Evolutionary conservation across 805 yeast genomes (phyloP).

Genomic region (Lipomyces sp.): DNA sequence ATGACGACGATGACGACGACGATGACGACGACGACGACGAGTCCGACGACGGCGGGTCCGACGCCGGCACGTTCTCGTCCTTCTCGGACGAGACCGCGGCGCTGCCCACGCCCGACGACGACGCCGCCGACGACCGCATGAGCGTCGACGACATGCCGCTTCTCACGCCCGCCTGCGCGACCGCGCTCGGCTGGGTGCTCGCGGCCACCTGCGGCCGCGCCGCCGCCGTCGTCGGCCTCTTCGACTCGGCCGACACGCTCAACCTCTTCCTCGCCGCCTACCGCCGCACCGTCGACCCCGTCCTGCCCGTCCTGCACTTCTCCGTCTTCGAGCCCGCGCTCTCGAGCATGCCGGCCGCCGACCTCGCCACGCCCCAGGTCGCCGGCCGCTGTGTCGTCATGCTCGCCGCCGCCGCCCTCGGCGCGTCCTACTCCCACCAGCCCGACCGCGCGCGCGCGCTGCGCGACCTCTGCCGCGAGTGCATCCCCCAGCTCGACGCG

Average conservation of each 20-base stretch:
- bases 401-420: slow-evolving; percentile 11
- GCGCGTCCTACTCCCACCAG: background rate
- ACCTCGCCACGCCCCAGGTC: background rate
- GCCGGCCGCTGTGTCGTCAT: slow-evolving; percentile 2
- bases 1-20: no score
- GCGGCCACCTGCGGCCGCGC: background rate
- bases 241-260: background rate
- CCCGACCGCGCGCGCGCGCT: slow-evolving; percentile 5
- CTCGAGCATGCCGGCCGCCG: background rate
- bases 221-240: no score
- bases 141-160: no score
- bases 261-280: background rate
- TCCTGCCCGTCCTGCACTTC: slow-evolving; percentile 6
- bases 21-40: no score
- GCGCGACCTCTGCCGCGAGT: slow-evolving; percentile 4
- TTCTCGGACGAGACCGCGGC: no score
- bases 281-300: background rate
- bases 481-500: background rate
- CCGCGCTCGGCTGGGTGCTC: background rate
- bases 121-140: background rate
- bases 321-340: slow-evolving; percentile 1
- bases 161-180: no score
- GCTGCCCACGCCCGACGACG: no score
- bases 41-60: no score
- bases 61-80: no score